Conservation (phyloP, 2,329 filamentous ascomycete species). For the Fusarium annulatum region DNA sequence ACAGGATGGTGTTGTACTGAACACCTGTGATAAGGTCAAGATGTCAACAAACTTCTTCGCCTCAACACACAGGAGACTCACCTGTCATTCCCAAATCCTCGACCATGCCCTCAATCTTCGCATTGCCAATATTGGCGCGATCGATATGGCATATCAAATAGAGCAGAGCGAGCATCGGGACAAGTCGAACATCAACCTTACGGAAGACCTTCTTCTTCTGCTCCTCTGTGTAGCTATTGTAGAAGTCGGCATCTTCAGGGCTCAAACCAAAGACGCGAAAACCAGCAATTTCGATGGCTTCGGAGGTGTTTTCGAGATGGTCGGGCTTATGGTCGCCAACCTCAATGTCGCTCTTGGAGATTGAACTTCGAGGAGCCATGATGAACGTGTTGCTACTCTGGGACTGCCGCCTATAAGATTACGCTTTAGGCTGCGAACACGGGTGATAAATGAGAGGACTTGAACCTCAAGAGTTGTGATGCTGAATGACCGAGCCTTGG, state of each 20-base stretch:
- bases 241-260: constrained; percentile 41
- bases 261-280: constrained; percentile 39
- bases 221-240: constrained; percentile 35
- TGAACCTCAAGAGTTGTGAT: neutral
- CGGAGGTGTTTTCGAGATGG: constrained; percentile 27
- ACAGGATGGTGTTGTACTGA: constrained; percentile 67
- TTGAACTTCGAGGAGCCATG: constrained; percentile 36
- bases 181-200: constrained; percentile 50
- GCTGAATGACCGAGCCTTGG: neutral
- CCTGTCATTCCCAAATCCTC: constrained; percentile 60
- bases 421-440: too few species aligned
- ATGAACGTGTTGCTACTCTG: neutral
- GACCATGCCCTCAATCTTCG: constrained; percentile 58
- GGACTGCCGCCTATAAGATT: too few species aligned
- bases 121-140: constrained; percentile 62
- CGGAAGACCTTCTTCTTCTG: constrained; percentile 39
- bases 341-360: constrained; percentile 40
- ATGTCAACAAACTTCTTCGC: neutral
- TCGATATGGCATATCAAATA: constrained; percentile 69
- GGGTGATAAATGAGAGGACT: neutral
- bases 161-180: constrained; percentile 64
- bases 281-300: constrained; percentile 36
- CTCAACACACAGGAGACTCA: constrained; percentile 33
- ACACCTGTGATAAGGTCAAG: constrained; percentile 50
- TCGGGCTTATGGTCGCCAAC: constrained; percentile 23